Base-by-base conservation (phyloP, 2,329 filamentous ascomycete species). In the Fusarium haematococcum region DNA sequence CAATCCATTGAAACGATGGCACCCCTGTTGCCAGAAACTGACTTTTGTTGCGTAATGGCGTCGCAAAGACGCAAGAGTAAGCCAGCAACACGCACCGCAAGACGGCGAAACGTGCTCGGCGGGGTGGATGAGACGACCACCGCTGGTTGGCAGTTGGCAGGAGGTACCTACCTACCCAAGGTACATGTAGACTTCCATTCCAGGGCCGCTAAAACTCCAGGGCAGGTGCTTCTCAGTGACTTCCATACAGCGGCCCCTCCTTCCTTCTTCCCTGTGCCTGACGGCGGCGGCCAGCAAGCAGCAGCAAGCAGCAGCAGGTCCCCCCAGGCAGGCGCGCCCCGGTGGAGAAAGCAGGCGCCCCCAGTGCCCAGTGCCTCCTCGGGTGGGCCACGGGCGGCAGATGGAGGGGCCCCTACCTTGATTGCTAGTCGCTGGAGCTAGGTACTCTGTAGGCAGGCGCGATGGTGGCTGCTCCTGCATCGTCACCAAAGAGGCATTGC, bases 81-180 rank as follows among this genome's bases (percentile, higher is more conserved):
- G 23, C 57, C 61, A 69, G 67, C 71, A 77, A 76, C 25, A 73
- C 69, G 73, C 39, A 73, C 66, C 61, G 57, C 73, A 18, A 66
- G 43, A 58, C 35, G 16, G 39, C 60, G 60, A 77, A 79, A 79
- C 77, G 77, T 79, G 76, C 77, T 73, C 63, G 41, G 65, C 60
- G 65, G 70, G 74, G 70, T 79, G 77, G 75, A 79, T 77, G 75
- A 71, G 69, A 78, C 58, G 52, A 56, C 20, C 43, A 30, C 48
- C 48, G 48, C 48, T 52, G 48, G 48, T 52, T 52, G 48, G 25
- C 43, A 25, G 41, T 39, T 39, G 37, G 37, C 18, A 39, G 14
- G 14, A 48, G 23, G 43, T 48, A 48, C 18, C 16, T 39, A 18
- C 37, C 35, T 35, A 18, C 41, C 39, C n/a, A 43, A 43, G 41